Evolutionary conservation across 2,329 filamentous ascomycete genomes (phyloP), one percentile per base, ranked within the genome.

Genomic region (Cadophora malorum): DNA sequence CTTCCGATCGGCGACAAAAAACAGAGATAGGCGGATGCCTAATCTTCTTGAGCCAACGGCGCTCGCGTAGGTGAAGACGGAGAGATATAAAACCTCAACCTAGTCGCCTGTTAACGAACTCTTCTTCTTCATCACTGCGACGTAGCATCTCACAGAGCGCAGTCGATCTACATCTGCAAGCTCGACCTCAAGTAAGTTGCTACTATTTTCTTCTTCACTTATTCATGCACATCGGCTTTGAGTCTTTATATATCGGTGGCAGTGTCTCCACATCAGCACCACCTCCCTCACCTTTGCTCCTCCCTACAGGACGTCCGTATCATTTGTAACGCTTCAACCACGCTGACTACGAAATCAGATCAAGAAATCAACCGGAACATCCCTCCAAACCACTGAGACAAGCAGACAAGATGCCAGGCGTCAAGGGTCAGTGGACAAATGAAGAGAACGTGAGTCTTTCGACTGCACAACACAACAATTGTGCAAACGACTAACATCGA

Each of bases 381-480:
- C 12, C 12, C 25, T n/a, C 35, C 0, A 6, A 45, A 59, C 10
- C 23, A 33, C 10, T 7, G 38, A 38, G 19, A 21, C 5, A 23
- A 19, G 19, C 7, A 8, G 10, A 38, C 12, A 45, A 59, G 1
- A 58, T 58, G 31, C 28, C 55, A 23, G 35, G 23, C 12, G 9
- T 19, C 56, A 58, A 45, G 56, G 21, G 35, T 12, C 9, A 14
- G 2, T 59, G 38, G 63, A 28, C 50, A 1, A 9, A 21, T 16
- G 35, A 6, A 2, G 52, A 64, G 38, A 58, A 49, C 52, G 63
- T 50, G 16, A 64, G 50, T 64, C 1, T n/a, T 45, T 45, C 6
- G 6, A 3, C 1, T 3, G 28, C 41, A 6, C 14, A 45, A 45
- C 38, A 16, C 23, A 1, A 7, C 23, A 1, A 14, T 16, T 28